Evolutionary conservation across 2,329 filamentous ascomycete species (phyloP), one percentile per base, ranked within the genome.

Genomic region (Clarireedia sp.): DNA sequence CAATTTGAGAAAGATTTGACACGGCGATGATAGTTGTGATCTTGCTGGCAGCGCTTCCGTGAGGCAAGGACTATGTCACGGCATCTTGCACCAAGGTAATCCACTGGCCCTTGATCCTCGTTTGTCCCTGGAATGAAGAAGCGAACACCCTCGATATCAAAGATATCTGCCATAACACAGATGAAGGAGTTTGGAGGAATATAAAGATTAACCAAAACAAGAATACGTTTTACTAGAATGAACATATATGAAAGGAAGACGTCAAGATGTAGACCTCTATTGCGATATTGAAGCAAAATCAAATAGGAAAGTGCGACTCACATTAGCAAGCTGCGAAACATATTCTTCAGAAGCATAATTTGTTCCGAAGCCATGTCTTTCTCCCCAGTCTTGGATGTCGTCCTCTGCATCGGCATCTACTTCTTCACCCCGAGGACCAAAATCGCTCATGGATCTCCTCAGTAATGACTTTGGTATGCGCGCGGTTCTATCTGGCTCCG

Each of bases 271-370:
- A 46, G 24, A 41, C 24, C 16, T 37, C 21, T 41, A n/a, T n/a
- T 33, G 45, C 24, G 16, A 19, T 9, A 37, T 29, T 26, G 17
- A 44, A 24, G 49, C 19, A 33, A 59, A n/a, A 46, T 19, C 21
- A 23, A 38, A 14, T 55, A 57, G 60, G 64, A 64, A 68, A 60
- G 64, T 38, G 60, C 61, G 58, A 71, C 76, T 69, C 70, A 83
- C 80, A 64, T 82, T 83, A 62, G 81, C 83, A 55, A 89, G 72
- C 60, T 84, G 75, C 59, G 82, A 81, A 59, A 86, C 78, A 69
- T 87, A 87, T 69, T 88, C 85, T 59, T 83, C 82, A 12, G 82
- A 86, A 56, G 82, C 82, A 68, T 88, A 83, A 68, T 88, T 84
- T 61, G 84, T 81, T 63, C 87, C 85, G 79, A 85, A 89, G 51